Conservation (phyloP, 768 basidiomycete species). For the Lactifluus hygrophoroides region DNA sequence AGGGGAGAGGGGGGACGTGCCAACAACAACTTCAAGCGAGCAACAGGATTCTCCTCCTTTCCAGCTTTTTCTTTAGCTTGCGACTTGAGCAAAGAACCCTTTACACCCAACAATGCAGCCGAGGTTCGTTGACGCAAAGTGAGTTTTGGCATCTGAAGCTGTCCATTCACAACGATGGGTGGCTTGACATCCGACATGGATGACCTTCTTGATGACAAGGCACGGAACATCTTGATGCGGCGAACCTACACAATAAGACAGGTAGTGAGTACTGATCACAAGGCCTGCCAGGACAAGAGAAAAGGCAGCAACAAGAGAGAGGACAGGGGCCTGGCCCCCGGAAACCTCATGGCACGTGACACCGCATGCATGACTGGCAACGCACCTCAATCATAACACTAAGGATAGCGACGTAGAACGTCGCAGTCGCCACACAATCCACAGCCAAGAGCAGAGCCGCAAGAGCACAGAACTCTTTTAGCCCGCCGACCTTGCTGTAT, state of each 20-base stretch:
- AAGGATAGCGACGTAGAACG: constrained; percentile 82
- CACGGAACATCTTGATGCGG: constrained; percentile 57
- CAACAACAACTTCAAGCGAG: constrained; percentile 80
- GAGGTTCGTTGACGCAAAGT: constrained; percentile 25
- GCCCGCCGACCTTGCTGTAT: constrained; percentile 75
- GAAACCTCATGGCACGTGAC: constrained; percentile 3
- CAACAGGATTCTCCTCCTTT: constrained; percentile 71
- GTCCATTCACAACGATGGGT: constrained; percentile 18
- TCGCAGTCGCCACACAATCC: constrained; percentile 84
- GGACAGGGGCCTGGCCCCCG: background rate
- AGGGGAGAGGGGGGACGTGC: constrained; percentile 33
- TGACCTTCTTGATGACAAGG: constrained; percentile 32
- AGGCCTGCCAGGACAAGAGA: constrained; percentile 3
- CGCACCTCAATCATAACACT: constrained; percentile 93
- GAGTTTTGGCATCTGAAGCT: constrained; percentile 20
- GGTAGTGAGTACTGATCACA: constrained; percentile 2
- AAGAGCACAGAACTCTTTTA: constrained; percentile 90
- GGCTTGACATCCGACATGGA: constrained; percentile 23
- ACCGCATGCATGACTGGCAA: background rate
- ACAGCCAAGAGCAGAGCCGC: constrained; percentile 81
- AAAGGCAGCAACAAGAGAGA: too few species aligned
- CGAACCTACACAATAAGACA: constrained; percentile 42
- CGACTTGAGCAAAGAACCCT: constrained; percentile 38
- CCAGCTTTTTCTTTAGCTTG: constrained; percentile 30
- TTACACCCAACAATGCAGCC: constrained; percentile 35